Percentiles rank a stretch among this genome's conserved stretches.
These are phyloP conservation scores for Gossypium schwendimanii DNA, from an alignment of 441 rosid genomes.

Conservation along the genomic window DNA sequence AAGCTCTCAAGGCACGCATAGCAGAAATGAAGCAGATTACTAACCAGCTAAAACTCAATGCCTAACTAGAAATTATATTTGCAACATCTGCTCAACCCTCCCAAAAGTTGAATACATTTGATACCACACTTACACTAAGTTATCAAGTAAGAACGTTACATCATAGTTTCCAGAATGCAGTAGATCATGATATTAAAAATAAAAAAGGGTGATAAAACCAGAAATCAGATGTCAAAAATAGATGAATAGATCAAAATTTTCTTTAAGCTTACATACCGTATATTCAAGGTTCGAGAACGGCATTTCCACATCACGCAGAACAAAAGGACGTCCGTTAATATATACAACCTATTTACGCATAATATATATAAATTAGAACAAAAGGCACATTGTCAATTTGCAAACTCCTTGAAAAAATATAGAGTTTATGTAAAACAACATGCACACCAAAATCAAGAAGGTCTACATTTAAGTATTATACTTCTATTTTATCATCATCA, in stretches of 20 bases:
- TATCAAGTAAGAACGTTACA: background rate
- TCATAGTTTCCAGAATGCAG: background rate
- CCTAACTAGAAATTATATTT: background rate
- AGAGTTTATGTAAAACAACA: background rate
- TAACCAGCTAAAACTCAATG: background rate
- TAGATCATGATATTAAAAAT: background rate
- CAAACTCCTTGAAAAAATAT: background rate
- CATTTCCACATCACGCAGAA: constrained; percentile 91
- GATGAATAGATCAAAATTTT: background rate
- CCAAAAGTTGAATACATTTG: constrained; percentile 3
- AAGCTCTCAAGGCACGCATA: background rate
- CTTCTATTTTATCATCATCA: background rate
- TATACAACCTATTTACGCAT: constrained; percentile 68
- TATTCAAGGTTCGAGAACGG: constrained; percentile 97
- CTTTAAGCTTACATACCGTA: constrained; percentile 48
- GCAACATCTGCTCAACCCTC: background rate
- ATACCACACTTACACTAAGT: background rate
- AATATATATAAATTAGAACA: constrained; percentile 12
- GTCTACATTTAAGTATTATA: background rate
- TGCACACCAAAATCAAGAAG: background rate
- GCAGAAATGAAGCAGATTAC: background rate
- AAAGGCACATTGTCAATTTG: background rate
- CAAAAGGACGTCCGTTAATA: constrained; percentile 93
- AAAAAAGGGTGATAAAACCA: background rate
- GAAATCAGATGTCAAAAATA: background rate